phyloP scores from a whole-genome alignment of 1,284 basidiomycete genomes.

The Rhodofomes roseus region DNA sequence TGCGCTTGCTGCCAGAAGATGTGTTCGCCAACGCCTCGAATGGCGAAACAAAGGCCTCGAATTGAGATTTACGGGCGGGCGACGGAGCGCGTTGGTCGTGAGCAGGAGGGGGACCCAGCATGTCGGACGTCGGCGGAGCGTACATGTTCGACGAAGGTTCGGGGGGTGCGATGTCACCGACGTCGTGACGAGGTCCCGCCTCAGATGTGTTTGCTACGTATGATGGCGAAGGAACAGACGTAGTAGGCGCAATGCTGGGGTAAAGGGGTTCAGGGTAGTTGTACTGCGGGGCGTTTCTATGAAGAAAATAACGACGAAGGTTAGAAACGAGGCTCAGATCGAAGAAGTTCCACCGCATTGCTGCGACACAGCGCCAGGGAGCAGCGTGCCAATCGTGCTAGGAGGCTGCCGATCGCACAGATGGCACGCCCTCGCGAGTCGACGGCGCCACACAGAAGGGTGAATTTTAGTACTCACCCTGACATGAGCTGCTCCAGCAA shows the following conservation, averaged over 20 bases:
- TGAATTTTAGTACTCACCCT: conserved; percentile 47
- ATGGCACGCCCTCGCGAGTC: neutral
- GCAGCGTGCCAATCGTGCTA: neutral
- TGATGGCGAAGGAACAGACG: conserved; percentile 44
- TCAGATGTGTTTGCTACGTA: conserved; percentile 31
- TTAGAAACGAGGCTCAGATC: neutral
- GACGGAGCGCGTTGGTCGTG: conserved; percentile 50
- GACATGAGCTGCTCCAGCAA: conserved; percentile 77
- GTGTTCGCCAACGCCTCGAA: conserved; percentile 65
- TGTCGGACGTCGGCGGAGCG: conserved; percentile 20
- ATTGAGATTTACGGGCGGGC: conserved; percentile 73
- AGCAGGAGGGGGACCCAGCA: conserved; percentile 15
- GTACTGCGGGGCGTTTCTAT: conserved; percentile 49
- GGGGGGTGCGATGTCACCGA: conserved; percentile 30
- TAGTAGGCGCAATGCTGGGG: conserved; percentile 32
- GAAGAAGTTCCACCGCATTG: neutral
- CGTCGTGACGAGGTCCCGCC: conserved; percentile 24
- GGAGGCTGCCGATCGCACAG: neutral
- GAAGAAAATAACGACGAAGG: conserved; percentile 5
- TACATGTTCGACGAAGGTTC: conserved; percentile 45
- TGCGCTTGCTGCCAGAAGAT: conserved; percentile 49
- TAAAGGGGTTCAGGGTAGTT: conserved; percentile 52
- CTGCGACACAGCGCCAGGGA: neutral
- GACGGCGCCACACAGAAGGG: neutral
- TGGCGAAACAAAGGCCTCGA: conserved; percentile 71